phyloP scores from a whole-genome alignment of 202 grass and related monocot species.

The Carex sylvatica region DNA sequence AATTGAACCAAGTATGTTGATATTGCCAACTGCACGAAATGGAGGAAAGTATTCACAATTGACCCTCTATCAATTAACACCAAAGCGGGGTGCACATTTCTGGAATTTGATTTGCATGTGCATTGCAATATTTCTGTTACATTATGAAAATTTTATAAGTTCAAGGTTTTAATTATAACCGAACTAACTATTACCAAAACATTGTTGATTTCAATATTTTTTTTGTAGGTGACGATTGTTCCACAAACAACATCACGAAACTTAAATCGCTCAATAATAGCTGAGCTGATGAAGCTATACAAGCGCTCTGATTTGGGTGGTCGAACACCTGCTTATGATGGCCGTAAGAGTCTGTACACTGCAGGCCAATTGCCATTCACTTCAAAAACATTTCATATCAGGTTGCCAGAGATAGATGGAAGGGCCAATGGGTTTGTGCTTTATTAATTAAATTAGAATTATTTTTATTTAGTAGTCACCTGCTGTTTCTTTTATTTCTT shows the following conservation, averaged over 20 bases:
- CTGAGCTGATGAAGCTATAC: slow-evolving; percentile 51
- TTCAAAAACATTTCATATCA: slow-evolving; percentile 54
- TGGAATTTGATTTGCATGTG: not conserved
- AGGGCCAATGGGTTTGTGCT: not conserved
- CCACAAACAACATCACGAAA: slow-evolving; percentile 46
- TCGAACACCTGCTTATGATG: slow-evolving; percentile 62
- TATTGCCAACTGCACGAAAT: too few species aligned
- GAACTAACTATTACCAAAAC: not conserved
- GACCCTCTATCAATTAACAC: too few species aligned
- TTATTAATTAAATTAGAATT: not conserved
- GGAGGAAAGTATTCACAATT: too few species aligned
- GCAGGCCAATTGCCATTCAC: slow-evolving; percentile 59
- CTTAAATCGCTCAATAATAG: slow-evolving; percentile 49
- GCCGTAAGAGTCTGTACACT: slow-evolving; percentile 63
- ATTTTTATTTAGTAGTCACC: not conserved
- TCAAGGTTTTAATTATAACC: not conserved
- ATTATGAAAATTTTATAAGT: not conserved
- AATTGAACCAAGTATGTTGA: too few species aligned
- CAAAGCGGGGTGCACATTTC: not conserved
- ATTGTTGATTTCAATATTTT: not conserved
- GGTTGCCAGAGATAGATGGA: slow-evolving; percentile 20
- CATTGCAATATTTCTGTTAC: not conserved
- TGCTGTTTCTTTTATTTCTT: not conserved
- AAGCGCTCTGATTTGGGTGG: slow-evolving; percentile 52
- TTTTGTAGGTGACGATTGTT: slow-evolving; percentile 51